These are phyloP conservation scores for Alternaria viburni DNA, from an alignment of 2,329 filamentous ascomycete genomes.

Conservation along the genomic window DNA sequence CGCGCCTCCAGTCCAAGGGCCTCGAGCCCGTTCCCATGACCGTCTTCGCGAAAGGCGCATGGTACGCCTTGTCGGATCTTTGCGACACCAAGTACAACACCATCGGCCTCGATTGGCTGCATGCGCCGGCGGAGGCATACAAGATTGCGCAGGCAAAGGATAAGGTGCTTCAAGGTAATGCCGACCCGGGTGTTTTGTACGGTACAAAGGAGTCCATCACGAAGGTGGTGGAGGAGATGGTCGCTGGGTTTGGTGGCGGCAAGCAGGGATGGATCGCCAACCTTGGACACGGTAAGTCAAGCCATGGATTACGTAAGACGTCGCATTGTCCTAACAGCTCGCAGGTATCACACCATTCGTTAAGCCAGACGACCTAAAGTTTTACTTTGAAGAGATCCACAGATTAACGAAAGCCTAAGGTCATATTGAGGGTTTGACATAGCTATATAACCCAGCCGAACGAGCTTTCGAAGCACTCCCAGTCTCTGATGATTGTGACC, in stretches of 20 bases:
- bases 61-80: slow-evolving; percentile 88
- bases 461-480: too few species aligned
- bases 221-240: slow-evolving; percentile 81
- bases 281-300: slow-evolving; percentile 81
- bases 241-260: slow-evolving; percentile 79
- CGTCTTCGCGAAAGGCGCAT: slow-evolving; percentile 96
- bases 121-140: slow-evolving; percentile 84
- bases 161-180: slow-evolving; percentile 91
- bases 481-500: too few species aligned
- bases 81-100: slow-evolving; percentile 92
- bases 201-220: slow-evolving; percentile 83
- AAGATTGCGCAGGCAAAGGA: slow-evolving; percentile 72
- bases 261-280: slow-evolving; percentile 98
- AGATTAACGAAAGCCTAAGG: slow-evolving; percentile 31
- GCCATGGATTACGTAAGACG: too few species aligned
- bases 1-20: slow-evolving; percentile 73
- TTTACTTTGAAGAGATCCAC: slow-evolving; percentile 93
- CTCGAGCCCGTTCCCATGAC: slow-evolving; percentile 91
- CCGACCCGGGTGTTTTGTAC: slow-evolving; percentile 91
- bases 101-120: slow-evolving; percentile 92
- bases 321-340: slow-evolving; percentile 20
- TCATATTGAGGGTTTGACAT: too few species aligned
- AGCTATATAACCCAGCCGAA: too few species aligned
- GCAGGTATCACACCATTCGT: slow-evolving; percentile 92
- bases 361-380: slow-evolving; percentile 89